Base-by-base conservation (phyloP, 305 asterid genomes). In the Fraxinus sp. region DNA sequence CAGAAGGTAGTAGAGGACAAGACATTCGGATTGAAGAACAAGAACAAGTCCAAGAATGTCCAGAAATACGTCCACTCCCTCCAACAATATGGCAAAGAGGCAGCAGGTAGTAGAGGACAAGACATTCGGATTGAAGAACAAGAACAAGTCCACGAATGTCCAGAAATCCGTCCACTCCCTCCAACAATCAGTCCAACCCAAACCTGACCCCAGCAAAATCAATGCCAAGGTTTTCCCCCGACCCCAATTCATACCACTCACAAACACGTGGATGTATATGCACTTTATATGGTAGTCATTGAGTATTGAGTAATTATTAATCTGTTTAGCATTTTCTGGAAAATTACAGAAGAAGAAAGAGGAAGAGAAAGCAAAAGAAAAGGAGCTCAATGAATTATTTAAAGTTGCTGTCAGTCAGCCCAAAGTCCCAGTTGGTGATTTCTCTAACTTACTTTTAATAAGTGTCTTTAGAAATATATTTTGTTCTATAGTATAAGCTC, bases 51-150 rank as follows among this genome's bases (percentile, higher is more conserved):
- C 64, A 94, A 96, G 82, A 90, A 88, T 86, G 99, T 96, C 8
- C 99, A 96, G 93, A 96, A 96, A 86, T 96, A 96, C 78, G 98
- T 96, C n/a, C n/a, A n/a, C n/a, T n/a, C n/a, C n/a, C n/a, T n/a
- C n/a, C n/a, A n/a, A n/a, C n/a, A n/a, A n/a, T n/a, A n/a, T n/a
- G n/a, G 94, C 98, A 82, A 94, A 96, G 93, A 96, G 94, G 93
- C 97, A 93, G 91, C 94, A 94, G 89, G 22, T 88, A 46, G 89
- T 91, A 14, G 99, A 96, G 90, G 99, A 96, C 97, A 96, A 96
- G 87, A 96, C 99, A 68, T 96, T 96, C 86, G 99, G 99, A 84
- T 91, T 96, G 83, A 96, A 96, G 94, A 96, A 96, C 77, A 96
- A 96, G 80, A 96, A 91, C 86, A 96, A 96, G 93, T 92, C 97